Conservation (phyloP, 75 land plant genomes). For the Cupressus sempervirens region DNA sequence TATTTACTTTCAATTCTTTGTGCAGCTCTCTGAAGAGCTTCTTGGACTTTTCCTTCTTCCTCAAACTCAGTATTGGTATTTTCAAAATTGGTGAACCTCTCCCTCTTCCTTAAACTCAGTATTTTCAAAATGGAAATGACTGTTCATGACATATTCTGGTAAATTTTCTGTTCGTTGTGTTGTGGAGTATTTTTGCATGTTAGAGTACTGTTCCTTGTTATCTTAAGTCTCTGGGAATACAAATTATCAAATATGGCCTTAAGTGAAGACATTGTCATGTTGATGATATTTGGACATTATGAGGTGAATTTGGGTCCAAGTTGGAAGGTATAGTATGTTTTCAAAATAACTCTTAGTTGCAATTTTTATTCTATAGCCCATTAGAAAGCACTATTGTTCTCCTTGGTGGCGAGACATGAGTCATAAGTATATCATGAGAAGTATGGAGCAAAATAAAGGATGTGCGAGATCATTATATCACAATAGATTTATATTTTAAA, state of each 20-base stretch:
- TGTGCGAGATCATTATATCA: not conserved
- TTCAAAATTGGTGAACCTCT: not conserved
- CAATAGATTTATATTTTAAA: too few relatives aligned
- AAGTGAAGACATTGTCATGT: not conserved
- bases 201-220: too few relatives aligned
- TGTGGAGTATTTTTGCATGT: too few relatives aligned
- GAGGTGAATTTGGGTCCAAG: not conserved
- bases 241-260: not conserved
- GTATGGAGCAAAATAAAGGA: not conserved
- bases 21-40: not conserved
- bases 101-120: not conserved
- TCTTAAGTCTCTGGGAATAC: not conserved
- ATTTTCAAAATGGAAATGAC: not conserved
- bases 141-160: not conserved
- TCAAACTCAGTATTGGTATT: too few relatives aligned
- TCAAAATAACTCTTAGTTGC: not conserved
- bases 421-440: not conserved
- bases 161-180: too few relatives aligned
- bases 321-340: not conserved
- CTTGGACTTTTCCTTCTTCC: too few relatives aligned
- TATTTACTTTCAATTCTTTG: not conserved
- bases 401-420: not conserved
- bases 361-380: not conserved
- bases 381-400: not conserved
- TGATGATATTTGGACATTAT: not conserved